A percentile compares a stretch with the other conserved stretches of the same genome.
These are phyloP conservation scores for Hypholoma sublateritium DNA, from an alignment of 768 basidiomycete genomes.

Conservation along the genomic window DNA sequence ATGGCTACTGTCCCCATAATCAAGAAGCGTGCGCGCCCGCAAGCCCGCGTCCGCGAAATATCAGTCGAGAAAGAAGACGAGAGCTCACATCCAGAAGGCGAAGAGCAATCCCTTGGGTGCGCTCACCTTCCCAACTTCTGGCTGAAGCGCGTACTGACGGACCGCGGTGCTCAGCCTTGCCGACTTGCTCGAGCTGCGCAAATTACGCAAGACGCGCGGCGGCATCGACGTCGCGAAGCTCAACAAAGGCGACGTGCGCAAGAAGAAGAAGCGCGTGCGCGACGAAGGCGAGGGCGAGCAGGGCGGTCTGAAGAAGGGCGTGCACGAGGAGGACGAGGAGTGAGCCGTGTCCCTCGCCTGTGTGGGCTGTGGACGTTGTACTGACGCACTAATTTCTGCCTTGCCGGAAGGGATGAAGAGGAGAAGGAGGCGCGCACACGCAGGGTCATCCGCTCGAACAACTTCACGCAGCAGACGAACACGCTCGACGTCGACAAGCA, in stretches of 20 bases:
- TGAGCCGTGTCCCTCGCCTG: conserved; percentile 29
- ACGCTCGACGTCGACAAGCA: conserved; percentile 97
- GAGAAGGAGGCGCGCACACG: conserved; percentile 72
- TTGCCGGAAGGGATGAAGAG: conserved; percentile 50
- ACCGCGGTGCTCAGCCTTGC: conserved; percentile 49
- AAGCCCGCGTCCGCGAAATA: conserved; percentile 51
- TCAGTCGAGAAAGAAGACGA: conserved; percentile 43
- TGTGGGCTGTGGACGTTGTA: neutral
- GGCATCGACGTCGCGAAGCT: conserved; percentile 88
- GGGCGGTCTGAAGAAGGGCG: conserved; percentile 60
- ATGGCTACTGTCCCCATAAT: conserved; percentile 44
- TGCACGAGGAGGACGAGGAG: conserved; percentile 58
- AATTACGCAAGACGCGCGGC: conserved; percentile 65
- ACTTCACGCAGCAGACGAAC: conserved; percentile 98
- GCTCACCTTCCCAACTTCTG: conserved; percentile 19
- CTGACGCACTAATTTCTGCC: neutral
- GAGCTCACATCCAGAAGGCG: conserved; percentile 33
- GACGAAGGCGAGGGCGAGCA: conserved; percentile 48
- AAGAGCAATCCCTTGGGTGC: conserved; percentile 53
- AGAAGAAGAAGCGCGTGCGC: conserved; percentile 57
- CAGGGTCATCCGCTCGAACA: conserved; percentile 77
- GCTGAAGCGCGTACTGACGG: too few species aligned
- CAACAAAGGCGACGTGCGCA: conserved; percentile 79
- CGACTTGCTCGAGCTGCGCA: conserved; percentile 84
- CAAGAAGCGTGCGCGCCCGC: conserved; percentile 74